phyloP scores from a whole-genome alignment of 1,284 basidiomycete genomes.

The Microbotryum violaceum region DNA sequence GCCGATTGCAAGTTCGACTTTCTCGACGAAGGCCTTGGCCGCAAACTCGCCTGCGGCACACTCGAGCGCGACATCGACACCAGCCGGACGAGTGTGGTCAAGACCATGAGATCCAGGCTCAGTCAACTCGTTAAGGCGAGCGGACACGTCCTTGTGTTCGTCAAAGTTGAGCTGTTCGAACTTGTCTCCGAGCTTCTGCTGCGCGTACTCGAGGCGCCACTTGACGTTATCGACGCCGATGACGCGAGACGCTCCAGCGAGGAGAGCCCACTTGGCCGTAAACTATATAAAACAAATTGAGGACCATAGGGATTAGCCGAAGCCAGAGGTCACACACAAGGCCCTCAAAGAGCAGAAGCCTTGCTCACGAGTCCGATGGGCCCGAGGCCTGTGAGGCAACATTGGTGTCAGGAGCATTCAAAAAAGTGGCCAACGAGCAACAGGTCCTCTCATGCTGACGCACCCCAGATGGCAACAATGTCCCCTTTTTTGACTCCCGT shows the following conservation, averaged over 20 bases:
- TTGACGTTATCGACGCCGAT: constrained; percentile 63
- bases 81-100: constrained; percentile 35
- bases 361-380: constrained; percentile 49
- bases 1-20: constrained; percentile 60
- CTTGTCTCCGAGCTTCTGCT: constrained; percentile 45
- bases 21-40: constrained; percentile 47
- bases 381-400: constrained; percentile 48
- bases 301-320: no score
- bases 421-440: not conserved
- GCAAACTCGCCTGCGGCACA: constrained; percentile 40
- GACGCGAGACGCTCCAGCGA: constrained; percentile 63
- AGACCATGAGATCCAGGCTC: constrained; percentile 41
- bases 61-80: constrained; percentile 57
- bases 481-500: constrained; percentile 60
- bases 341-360: not conserved
- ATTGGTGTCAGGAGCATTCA: not conserved
- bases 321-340: no score
- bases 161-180: constrained; percentile 61
- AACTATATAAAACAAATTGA: not conserved
- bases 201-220: constrained; percentile 56
- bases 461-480: constrained; percentile 57
- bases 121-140: constrained; percentile 37
- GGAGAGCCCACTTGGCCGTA: constrained; percentile 48
- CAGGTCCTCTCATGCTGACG: constrained; percentile 5
- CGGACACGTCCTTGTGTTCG: constrained; percentile 52